Evolutionary conservation across 2,329 filamentous ascomycete genomes (phyloP), one percentile per base, ranked within the genome.

Genomic region (Botryotinia globosa): DNA sequence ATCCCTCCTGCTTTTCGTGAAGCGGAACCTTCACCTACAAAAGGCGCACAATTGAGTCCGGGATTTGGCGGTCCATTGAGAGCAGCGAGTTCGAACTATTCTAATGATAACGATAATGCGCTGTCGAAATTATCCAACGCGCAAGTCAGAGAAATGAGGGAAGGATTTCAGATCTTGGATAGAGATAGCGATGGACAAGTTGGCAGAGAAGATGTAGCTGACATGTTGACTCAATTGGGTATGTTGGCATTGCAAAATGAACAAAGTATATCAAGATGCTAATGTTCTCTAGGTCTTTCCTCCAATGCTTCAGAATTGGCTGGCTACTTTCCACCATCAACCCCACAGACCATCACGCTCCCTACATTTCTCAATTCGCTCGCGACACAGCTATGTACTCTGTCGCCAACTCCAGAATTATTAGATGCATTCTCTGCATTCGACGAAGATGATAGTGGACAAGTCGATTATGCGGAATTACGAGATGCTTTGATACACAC

Each of bases 141-240:
- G 4, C 93, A 98, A 78, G 89, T 98, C 51, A 90, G 94, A 79
- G 93, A 93, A 78, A 88, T 99, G 82, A 89, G 96, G 74, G 95
- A 98, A 80, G 94, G 92, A 0, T 99, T 98, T 82, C 93, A 97
- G 82, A 94, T 98, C 73, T 86, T 99, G 64, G 96, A 98, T 82
- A 88, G 93, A 74, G 91, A 96, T 82, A 94, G 94, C 79, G 94
- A 96, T 79, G 94, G 95, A 29, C 85, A 88, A 68, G 91, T 99
- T 74, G 92, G 91, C 76, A 87, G 92, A 73, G 92, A 95, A 34
- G 94, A 97, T 80, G 90, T 99, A 8, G 89, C 89, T 25, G 93
- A 97, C 78, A 97, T 97, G 88, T 87, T 99, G 45, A 89, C 88
- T 73, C 94, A 97, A 79, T 86, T 98, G 66, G 94, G 92, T 93